Percentiles rank a stretch among this genome's conserved stretches.
Evolutionary conservation across 495 filamentous ascomycete species (phyloP).

Genomic region (Chaetomium cochliodes): DNA sequence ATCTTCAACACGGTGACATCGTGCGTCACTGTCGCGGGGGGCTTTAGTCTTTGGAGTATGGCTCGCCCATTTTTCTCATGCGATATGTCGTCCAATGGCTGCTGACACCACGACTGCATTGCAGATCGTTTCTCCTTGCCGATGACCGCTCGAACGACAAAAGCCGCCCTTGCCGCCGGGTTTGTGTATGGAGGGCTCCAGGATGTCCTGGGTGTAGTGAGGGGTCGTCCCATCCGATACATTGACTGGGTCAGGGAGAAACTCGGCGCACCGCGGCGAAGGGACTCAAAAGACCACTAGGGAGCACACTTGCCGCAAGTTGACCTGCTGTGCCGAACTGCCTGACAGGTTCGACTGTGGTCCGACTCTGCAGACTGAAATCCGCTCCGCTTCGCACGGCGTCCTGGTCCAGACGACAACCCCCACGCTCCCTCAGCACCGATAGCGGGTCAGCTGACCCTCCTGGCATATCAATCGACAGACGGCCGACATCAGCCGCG

Average conservation of each 20-base stretch:
- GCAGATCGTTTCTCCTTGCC: constrained; percentile 77
- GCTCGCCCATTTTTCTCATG: constrained; percentile 11
- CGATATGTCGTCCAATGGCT: constrained; percentile 1
- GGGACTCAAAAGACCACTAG: constrained; percentile 10
- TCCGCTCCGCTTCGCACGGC: not conserved
- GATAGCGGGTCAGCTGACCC: constrained; percentile 13
- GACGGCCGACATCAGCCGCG: constrained; percentile 17
- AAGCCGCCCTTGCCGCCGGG: constrained; percentile 73
- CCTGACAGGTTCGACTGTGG: not conserved
- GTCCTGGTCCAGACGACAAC: not conserved
- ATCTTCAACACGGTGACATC: constrained; percentile 74
- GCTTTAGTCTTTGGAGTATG: constrained; percentile 84
- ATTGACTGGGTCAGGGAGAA: constrained; percentile 59
- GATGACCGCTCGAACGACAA: constrained; percentile 81
- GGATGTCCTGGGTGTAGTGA: constrained; percentile 51
- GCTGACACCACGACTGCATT: constrained; percentile 21
- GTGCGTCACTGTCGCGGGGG: constrained; percentile 75
- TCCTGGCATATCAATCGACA: not conserved
- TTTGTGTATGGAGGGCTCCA: constrained; percentile 77
- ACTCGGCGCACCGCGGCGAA: constrained; percentile 19
- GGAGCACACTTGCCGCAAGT: constrained; percentile 50
- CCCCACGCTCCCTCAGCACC: not conserved
- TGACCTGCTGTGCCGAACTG: not conserved
- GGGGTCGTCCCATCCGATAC: constrained; percentile 69
- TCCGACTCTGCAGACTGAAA: not conserved